These are phyloP conservation scores for Dendrocalamus latiflorus DNA, from an alignment of 202 grass and related monocot species.

Conservation along the genomic window DNA sequence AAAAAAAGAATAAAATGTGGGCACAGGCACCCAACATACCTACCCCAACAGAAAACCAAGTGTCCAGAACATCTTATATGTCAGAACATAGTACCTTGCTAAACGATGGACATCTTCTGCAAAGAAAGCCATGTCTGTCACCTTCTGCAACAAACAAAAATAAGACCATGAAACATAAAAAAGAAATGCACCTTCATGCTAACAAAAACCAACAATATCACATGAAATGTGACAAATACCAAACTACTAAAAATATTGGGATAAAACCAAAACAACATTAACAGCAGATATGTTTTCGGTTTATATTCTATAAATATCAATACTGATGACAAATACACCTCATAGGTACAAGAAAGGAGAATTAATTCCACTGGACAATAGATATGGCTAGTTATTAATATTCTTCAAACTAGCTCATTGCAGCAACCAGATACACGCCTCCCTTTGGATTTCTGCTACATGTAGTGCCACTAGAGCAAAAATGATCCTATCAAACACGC, in stretches of 20 bases:
- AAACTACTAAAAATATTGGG: not conserved
- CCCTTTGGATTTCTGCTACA: not conserved
- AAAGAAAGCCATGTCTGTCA: slow-evolving; percentile 97
- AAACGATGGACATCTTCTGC: slow-evolving; percentile 90
- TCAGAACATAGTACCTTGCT: slow-evolving; percentile 56
- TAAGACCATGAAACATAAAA: slow-evolving; percentile 23
- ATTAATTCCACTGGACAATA: not conserved
- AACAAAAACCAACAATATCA: not conserved
- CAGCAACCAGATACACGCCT: not conserved
- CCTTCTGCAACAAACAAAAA: slow-evolving; percentile 62
- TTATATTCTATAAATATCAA: not conserved
- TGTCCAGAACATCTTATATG: not conserved
- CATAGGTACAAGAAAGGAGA: not conserved
- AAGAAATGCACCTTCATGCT: not conserved
- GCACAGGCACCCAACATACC: not conserved
- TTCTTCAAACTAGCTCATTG: not conserved
- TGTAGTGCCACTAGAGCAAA: not conserved
- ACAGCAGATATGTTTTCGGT: not conserved
- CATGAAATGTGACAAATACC: not conserved
- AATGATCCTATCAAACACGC: not conserved
- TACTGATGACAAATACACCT: not conserved
- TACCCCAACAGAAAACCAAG: not conserved
- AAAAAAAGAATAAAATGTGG: not conserved
- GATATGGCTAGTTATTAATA: slow-evolving; percentile 2
- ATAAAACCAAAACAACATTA: not conserved